These are phyloP conservation scores for Excoecaria cochinchinensis DNA, from an alignment of 345 rosid genomes.

Conservation along the genomic window DNA sequence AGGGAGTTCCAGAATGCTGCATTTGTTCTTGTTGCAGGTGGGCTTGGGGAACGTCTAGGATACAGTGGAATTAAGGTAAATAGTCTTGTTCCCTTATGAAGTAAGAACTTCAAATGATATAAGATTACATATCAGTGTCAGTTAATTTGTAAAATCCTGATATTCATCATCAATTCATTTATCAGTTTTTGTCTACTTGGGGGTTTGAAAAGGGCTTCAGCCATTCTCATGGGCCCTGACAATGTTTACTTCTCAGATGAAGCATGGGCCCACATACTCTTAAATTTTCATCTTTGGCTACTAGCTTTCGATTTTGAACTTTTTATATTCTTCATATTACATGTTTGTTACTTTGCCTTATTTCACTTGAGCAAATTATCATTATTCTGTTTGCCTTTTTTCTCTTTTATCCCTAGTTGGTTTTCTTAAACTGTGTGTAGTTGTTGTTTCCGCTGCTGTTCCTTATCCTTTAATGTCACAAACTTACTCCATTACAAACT, in stretches of 20 bases:
- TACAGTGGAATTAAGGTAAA: slow-evolving; percentile 96
- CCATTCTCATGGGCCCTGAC: neutral
- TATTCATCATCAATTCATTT: neutral
- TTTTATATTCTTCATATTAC: neutral
- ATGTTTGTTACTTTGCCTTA: neutral
- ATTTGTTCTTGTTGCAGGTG: slow-evolving; percentile 97
- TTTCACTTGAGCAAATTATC: neutral
- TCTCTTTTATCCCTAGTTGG: neutral
- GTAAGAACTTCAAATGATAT: neutral
- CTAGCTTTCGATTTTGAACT: neutral
- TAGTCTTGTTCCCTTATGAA: neutral
- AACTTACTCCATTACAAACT: neutral
- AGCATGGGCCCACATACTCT: neutral
- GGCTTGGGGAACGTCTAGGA: slow-evolving; percentile 98
- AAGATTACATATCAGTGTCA: neutral
- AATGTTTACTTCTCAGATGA: neutral
- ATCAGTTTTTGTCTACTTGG: neutral
- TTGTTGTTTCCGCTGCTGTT: neutral
- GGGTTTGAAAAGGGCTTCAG: neutral
- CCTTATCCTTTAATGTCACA: neutral
- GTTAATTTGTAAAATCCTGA: neutral
- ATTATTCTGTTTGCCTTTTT: neutral
- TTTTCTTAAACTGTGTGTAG: neutral
- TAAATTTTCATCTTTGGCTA: neutral
- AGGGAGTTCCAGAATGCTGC: slow-evolving; percentile 78